Percentiles rank a stretch among this genome's conserved stretches.
Evolutionary conservation across 768 basidiomycete genomes (phyloP).

Genomic region (Dendrothele bispora): DNA sequence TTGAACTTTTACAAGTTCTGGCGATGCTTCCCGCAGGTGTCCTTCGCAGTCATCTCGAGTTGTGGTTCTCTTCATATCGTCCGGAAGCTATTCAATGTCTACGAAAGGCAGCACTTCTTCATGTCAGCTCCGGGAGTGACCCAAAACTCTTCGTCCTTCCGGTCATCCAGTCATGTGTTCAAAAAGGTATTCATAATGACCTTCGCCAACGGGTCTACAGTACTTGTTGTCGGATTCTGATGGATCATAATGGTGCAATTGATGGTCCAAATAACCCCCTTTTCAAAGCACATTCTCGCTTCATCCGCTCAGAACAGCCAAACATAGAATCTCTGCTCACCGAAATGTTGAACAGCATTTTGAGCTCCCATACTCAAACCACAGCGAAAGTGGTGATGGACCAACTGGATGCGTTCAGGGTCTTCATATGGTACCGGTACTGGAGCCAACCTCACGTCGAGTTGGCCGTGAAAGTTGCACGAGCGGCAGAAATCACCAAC

Average conservation of each 20-base stretch:
- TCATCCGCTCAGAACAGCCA: background rate
- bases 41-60: background rate
- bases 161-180: background rate
- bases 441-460: slow-evolving; percentile 1
- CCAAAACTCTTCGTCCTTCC: slow-evolving; percentile 1
- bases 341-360: background rate
- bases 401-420: background rate
- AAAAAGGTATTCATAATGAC: background rate
- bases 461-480: background rate
- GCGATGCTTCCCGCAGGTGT: background rate
- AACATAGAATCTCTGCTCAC: slow-evolving; percentile 4
- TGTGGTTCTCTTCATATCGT: background rate
- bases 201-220: background rate
- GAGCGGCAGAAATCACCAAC: background rate
- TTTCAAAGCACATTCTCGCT: background rate
- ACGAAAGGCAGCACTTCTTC: background rate
- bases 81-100: background rate
- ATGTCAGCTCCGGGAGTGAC: background rate
- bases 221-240: background rate
- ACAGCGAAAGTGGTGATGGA: background rate
- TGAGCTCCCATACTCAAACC: background rate
- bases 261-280: background rate
- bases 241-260: background rate
- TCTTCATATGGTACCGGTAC: slow-evolving; percentile 4
- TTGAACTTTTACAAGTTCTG: background rate